A percentile compares a stretch with the other conserved stretches of the same genome.
phyloP scores from a whole-genome alignment of 176 grass and related monocot species.

The Aegilops tauschii region DNA sequence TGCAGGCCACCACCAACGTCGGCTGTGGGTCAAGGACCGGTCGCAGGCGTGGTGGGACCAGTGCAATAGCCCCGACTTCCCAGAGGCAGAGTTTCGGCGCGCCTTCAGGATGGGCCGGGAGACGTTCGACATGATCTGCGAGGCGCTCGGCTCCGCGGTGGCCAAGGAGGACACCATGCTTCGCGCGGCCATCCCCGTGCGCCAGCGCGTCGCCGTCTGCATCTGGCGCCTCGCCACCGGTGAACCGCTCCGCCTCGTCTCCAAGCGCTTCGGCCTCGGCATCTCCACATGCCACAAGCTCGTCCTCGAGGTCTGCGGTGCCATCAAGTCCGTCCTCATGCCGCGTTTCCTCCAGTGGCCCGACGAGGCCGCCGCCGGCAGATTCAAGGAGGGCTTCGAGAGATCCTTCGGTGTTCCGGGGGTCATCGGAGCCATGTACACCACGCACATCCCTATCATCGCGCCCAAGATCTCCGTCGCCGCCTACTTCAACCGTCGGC shows the following conservation, averaged over 20 bases:
- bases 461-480: constrained; percentile 91
- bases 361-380: constrained; percentile 26
- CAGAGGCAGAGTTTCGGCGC: constrained; percentile 71
- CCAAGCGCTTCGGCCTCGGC: constrained; percentile 93
- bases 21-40: constrained; percentile 93
- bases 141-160: constrained; percentile 64
- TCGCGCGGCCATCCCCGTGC: constrained; percentile 83
- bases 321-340: constrained; percentile 87
- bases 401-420: constrained; percentile 39
- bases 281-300: constrained; percentile 99
- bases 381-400: constrained; percentile 56
- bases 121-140: constrained; percentile 95
- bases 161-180: constrained; percentile 99
- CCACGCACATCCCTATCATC: constrained; percentile 96
- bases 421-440: constrained; percentile 86
- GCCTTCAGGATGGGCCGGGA: constrained; percentile 71
- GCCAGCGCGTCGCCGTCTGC: constrained; percentile 94
- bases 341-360: constrained; percentile 92
- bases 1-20: constrained; percentile 46
- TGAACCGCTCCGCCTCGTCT: constrained; percentile 90
- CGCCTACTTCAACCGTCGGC: constrained; percentile 89
- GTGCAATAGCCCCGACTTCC: constrained; percentile 73
- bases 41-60: constrained; percentile 86
- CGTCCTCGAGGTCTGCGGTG: constrained; percentile 85
- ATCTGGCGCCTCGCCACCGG: constrained; percentile 91